Conservation (phyloP, 805 yeast genomes). For the Hanseniaspora lachancei region DNA sequence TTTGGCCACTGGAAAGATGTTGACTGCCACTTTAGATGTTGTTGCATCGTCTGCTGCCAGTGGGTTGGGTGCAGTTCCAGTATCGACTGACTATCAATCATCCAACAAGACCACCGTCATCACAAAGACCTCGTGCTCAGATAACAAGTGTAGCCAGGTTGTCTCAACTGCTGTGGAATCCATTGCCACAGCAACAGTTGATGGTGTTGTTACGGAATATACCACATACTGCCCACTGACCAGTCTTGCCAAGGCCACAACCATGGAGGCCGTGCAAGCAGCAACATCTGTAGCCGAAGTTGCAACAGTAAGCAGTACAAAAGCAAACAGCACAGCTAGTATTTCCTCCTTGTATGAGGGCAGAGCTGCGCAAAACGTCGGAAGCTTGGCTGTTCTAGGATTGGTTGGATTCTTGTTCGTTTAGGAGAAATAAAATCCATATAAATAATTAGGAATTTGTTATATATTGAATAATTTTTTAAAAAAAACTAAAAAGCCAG, state of each 20-base stretch:
- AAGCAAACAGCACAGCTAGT: neutral
- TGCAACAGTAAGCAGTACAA: neutral
- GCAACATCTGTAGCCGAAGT: neutral
- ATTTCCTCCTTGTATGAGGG: neutral
- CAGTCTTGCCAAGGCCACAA: neutral
- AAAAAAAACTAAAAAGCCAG: no score
- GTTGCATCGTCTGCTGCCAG: conserved; percentile 1
- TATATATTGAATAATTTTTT: neutral
- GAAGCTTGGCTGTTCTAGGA: neutral
- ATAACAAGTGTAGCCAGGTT: conserved; percentile 24
- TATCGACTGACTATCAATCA: conserved; percentile 15
- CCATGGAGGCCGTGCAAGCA: conserved; percentile 10
- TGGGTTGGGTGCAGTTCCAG: conserved; percentile 18
- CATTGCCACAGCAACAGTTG: conserved; percentile 25
- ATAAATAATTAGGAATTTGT: neutral
- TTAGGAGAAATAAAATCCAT: neutral
- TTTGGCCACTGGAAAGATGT: neutral
- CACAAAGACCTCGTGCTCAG: conserved; percentile 28
- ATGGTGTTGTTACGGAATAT: conserved; percentile 28
- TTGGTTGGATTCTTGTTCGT: neutral
- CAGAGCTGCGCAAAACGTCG: neutral
- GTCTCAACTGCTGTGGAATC: conserved; percentile 27
- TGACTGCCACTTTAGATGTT: neutral
- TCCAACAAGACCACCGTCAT: conserved; percentile 20
- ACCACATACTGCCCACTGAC: conserved; percentile 22